A percentile compares a stretch with the other conserved stretches of the same genome.
phyloP scores from a whole-genome alignment of 1,284 basidiomycete genomes.

The Ceratobasidium papillatum region DNA sequence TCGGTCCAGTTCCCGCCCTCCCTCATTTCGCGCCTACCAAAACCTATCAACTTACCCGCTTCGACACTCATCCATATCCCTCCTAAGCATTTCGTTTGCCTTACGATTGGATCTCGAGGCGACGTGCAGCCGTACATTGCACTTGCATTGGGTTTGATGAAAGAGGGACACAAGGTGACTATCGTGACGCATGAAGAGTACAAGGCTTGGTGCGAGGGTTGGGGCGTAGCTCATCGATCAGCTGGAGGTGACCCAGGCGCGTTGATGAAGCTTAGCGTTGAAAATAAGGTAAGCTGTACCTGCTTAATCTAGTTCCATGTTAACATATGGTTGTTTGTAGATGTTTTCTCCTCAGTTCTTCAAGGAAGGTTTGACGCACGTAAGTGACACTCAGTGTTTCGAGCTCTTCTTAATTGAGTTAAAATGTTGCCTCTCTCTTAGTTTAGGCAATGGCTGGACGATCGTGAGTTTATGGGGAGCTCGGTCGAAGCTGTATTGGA shows the following conservation, averaged over 20 bases:
- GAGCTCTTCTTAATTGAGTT: slow-evolving; percentile 5
- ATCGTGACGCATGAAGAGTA: slow-evolving; percentile 74
- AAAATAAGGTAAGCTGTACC: slow-evolving; percentile 45
- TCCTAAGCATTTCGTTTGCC: slow-evolving; percentile 57
- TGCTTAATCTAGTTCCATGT: neutral
- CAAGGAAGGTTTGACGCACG: slow-evolving; percentile 70
- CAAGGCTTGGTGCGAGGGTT: slow-evolving; percentile 66
- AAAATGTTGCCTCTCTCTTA: slow-evolving; percentile 46
- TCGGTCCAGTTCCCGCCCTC: slow-evolving; percentile 41
- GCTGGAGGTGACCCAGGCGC: slow-evolving; percentile 84
- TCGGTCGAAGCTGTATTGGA: neutral
- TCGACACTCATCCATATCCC: slow-evolving; percentile 51
- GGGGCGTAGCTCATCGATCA: slow-evolving; percentile 72
- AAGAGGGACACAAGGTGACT: slow-evolving; percentile 63
- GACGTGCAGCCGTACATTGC: slow-evolving; percentile 66
- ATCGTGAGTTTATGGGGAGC: slow-evolving; percentile 56
- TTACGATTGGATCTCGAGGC: slow-evolving; percentile 63
- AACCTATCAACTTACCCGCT: slow-evolving; percentile 60
- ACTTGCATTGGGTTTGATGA: slow-evolving; percentile 58
- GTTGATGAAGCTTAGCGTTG: slow-evolving; percentile 67
- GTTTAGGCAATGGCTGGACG: slow-evolving; percentile 81
- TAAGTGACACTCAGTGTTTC: slow-evolving; percentile 48
- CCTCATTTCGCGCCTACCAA: slow-evolving; percentile 54
- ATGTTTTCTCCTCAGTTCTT: slow-evolving; percentile 88
- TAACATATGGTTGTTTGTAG: slow-evolving; percentile 50